Percentiles rank a stretch among this genome's conserved stretches.
Evolutionary conservation across 306 rosid species (phyloP).

Genomic region (Arachis stenosperma): DNA sequence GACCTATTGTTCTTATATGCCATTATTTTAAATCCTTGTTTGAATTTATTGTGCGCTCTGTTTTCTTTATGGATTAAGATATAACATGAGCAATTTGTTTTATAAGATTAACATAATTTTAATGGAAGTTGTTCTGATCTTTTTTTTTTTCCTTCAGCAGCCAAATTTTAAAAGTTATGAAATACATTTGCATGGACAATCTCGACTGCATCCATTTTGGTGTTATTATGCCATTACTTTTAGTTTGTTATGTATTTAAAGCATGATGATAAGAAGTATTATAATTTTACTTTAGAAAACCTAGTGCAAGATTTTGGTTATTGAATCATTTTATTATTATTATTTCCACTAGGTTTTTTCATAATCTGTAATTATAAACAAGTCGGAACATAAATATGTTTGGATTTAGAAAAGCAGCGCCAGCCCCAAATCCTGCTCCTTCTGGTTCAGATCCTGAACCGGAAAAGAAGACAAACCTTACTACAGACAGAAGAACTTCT

Average conservation of each 20-base stretch:
- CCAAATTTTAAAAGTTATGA: neutral
- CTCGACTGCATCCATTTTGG: too few species aligned
- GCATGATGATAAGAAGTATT: too few species aligned
- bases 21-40: neutral
- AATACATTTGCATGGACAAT: neutral
- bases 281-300: neutral
- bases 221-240: too few species aligned
- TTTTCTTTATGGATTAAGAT: neutral
- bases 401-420: slow-evolving; percentile 62
- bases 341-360: slow-evolving; percentile 13
- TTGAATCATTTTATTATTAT: neutral
- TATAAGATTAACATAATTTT: neutral
- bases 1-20: neutral
- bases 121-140: neutral
- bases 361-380: neutral
- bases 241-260: too few species aligned
- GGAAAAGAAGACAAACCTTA: slow-evolving; percentile 41
- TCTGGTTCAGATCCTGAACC: slow-evolving; percentile 42
- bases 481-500: slow-evolving; percentile 59
- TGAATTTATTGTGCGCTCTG: neutral
- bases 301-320: neutral
- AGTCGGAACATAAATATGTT: slow-evolving; percentile 49
- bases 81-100: neutral
- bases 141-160: neutral
- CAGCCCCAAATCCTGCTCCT: slow-evolving; percentile 46